A percentile compares a stretch with the other conserved stretches of the same genome.
phyloP scores from a whole-genome alignment of 495 filamentous ascomycete species.

The Penicillium argentinense region DNA sequence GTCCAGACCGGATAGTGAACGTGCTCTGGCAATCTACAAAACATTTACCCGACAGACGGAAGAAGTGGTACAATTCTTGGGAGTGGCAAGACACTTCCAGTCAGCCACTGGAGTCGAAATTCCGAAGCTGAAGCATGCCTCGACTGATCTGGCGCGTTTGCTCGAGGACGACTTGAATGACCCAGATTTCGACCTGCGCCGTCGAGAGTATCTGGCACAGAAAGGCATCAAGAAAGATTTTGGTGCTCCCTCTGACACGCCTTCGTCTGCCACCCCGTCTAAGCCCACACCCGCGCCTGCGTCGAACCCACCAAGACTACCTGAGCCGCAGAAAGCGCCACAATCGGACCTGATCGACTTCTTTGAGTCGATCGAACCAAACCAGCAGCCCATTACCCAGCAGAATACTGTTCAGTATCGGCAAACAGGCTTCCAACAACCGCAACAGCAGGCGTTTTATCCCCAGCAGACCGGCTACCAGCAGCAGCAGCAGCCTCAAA shows the following conservation, averaged over 20 bases:
- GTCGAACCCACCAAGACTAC: constrained; percentile 14
- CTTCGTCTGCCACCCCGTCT: constrained; percentile 5
- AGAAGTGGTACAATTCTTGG: constrained; percentile 85
- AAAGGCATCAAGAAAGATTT: constrained; percentile 59
- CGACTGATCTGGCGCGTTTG: constrained; percentile 82
- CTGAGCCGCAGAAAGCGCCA: constrained; percentile 49
- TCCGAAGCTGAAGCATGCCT: constrained; percentile 96
- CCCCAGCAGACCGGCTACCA: constrained; percentile 25
- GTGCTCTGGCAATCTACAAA: constrained; percentile 90
- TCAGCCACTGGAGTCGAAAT: constrained; percentile 90
- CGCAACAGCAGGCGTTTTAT: constrained; percentile 12
- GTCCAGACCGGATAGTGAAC: constrained; percentile 89
- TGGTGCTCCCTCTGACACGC: constrained; percentile 12
- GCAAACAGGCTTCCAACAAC: constrained; percentile 46
- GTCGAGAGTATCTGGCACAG: constrained; percentile 84
- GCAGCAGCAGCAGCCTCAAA: constrained; percentile 39
- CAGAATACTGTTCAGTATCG: constrained; percentile 46
- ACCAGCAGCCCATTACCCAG: constrained; percentile 68
- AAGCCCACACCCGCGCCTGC: constrained; percentile 26
- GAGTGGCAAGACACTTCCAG: constrained; percentile 84
- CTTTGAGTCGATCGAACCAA: constrained; percentile 95
- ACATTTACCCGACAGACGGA: constrained; percentile 92
- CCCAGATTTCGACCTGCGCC: constrained; percentile 91
- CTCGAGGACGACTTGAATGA: constrained; percentile 95
- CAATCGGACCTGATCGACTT: constrained; percentile 93